Evolutionary conservation across 2,329 filamentous ascomycete genomes (phyloP), one percentile per base, ranked within the genome.

Genomic region (Aspergillus novoparasiticus): DNA sequence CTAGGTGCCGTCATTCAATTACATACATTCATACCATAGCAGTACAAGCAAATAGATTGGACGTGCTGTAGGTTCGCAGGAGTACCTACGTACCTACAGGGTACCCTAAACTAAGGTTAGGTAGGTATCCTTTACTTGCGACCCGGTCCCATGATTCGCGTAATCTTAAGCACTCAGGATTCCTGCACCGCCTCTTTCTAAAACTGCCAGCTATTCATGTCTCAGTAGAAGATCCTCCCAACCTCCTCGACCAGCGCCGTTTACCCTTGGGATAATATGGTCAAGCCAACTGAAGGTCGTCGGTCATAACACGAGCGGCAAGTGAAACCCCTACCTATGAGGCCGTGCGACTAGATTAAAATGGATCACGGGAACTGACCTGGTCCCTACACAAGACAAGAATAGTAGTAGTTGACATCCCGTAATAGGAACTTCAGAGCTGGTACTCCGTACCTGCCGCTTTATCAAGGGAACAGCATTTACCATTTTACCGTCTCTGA

Each of bases 281-380:
- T 53, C 50, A 32, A 34, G 6, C 14, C 23, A 32, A 10, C 39
- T 41, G 16, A 41, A 41, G 39, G 39, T 12, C 43, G 5, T n/a
- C 14, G 32, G 21, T 36, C 51, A 54, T 21, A 36, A 16, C 26
- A 54, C 32, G n/a, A 54, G 51, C 51, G 51, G 51, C 19, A 34
- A 54, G 51, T 54, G 51, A 54, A 54, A 54, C 51, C 32, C 19
- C 30, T 54, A 54, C 51, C 21, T 54, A 48, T 64, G 60, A 59
- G 61, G 64, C 64, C 58, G 58, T 64, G 58, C 57, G 59, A 64
- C 60, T 53, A 26, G 51, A 55, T 63, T 48, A 48, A 60, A 57
- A 51, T 59, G 59, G 62, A 57, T 28, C 57, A 64, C 54, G 58
- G 57, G 51, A 53, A 61, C 60, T 61, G 50, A 62, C 16, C 9